Base-by-base conservation (phyloP, 1,139 yeast species). In the Saccharomyces pastorianus region DNA sequence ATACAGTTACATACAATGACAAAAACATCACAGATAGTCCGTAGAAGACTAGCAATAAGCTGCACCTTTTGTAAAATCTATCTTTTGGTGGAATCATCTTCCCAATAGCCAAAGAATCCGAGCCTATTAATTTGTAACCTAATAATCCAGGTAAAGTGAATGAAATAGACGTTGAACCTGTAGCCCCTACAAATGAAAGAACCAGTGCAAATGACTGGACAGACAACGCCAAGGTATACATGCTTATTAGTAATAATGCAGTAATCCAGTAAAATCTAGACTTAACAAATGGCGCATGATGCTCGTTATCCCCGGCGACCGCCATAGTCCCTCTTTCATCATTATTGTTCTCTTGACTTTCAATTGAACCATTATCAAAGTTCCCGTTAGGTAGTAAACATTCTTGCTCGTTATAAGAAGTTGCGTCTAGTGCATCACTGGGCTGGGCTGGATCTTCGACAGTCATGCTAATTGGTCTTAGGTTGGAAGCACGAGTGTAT, bases 161-260 rank as follows among this genome's bases (percentile, higher is more conserved):
- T 13, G 53, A 51, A 13, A 51, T 51, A 20, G 53, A 48, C n/a
- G 53, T 51, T 29, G 53, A 51, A 17, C 53, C 53, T 9, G 53
- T 51, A 8, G 53, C 50, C 7, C 98, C 98, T 4, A 91, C 97
- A 65, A 90, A 78, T 4, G 97, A 91, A 59, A 91, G 75, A 47
- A 93, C 95, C 55, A 84, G 81, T 53, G 89, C 97, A 63, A 91
- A 82, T 1, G 96, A 88, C 1, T 77, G 73, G 6, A 91, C 88
- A 1, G 82, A 71, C 51, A 86, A 72, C 0, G 97, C 96, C 8
- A 88, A 76, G 4, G 79, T 61, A 66, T 87, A 89, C 8, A 82
- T 81, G 0, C 70, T 57, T 0, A 74, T 8, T 34, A 83, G 67
- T 48, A 85, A 68, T 0, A 66, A 13, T 1, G 75, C 63, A 0